These are phyloP conservation scores for Insectozyma bohioensis DNA, from an alignment of 1,139 yeast species.

Conservation along the genomic window DNA sequence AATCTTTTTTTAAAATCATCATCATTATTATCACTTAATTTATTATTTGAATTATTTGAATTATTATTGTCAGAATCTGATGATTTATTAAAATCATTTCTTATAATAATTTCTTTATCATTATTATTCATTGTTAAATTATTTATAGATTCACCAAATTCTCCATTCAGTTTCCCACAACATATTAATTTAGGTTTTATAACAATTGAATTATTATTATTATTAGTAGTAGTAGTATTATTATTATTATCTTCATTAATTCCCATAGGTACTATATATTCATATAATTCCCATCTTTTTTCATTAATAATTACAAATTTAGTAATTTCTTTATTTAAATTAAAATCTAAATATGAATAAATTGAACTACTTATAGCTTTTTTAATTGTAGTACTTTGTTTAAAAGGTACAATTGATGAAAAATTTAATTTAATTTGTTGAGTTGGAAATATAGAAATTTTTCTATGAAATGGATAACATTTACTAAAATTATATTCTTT, in stretches of 20 bases:
- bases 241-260: too few species aligned
- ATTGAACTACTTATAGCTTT: conserved; percentile 62
- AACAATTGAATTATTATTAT: conserved; percentile 10
- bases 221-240: too few species aligned
- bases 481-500: conserved; percentile 69
- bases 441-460: conserved; percentile 61
- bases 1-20: conserved; percentile 30
- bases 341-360: conserved; percentile 39
- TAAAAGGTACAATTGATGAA: conserved; percentile 30
- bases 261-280: conserved; percentile 29
- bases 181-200: conserved; percentile 57
- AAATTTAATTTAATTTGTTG: conserved; percentile 54
- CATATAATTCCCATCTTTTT: conserved; percentile 71
- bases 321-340: conserved; percentile 48
- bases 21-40: conserved; percentile 6
- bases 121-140: conserved; percentile 20
- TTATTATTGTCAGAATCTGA: conserved; percentile 15
- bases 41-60: conserved; percentile 6
- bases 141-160: conserved; percentile 53
- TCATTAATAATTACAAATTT: conserved; percentile 65
- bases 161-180: conserved; percentile 70
- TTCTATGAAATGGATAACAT: conserved; percentile 82
- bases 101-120: conserved; percentile 24
- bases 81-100: conserved; percentile 31
- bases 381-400: conserved; percentile 37